Base-by-base conservation (phyloP, 768 basidiomycete species). In the Gymnopilus junonius region DNA sequence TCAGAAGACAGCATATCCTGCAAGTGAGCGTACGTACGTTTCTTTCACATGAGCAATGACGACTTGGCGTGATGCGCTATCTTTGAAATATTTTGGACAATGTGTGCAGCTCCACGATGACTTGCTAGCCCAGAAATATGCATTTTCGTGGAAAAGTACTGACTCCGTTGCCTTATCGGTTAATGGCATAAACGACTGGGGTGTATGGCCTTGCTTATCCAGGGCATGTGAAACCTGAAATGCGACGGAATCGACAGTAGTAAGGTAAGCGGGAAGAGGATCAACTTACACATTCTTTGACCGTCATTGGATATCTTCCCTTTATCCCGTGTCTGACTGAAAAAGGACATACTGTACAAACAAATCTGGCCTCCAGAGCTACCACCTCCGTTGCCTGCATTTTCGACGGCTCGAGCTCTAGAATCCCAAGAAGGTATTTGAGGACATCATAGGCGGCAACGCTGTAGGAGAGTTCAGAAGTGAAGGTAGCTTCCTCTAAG, bases 111-210 rank as follows among this genome's bases (percentile, higher is more conserved):
- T 21, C 60, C 60, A 61, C 10, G 14, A 29, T 8, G 7, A 53
- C 15, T 10, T n/a, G 40, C 21, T 29, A 11, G 50, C 50, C 21
- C 27, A 21, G 7, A 39, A 40, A 55, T 14, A 54, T 15, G 51
- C n/a, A 20, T 20, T 20, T 61, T 61, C 60, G 29, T 61, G 53
- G 21, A 61, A 61, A 4, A 43, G 31, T 15, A 61, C 50, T 5
- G 50, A 54, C 21, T 61, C 53, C 12, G n/a, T 21, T 6, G 43
- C 27, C 31, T 61, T 53, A 25, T 53, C 20, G 0, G 60, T 31
- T 21, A 61, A 17, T 25, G 31, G 35, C 31, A n/a, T 5, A 23
- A 61, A 61, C 8, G 60, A 61, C n/a, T n/a, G 7, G 8, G 53
- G 21, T 7, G 51, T 32, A 34, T 61, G 60, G 11, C 25, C 51